These are phyloP conservation scores for Stropharia rugosoannulata DNA, from an alignment of 768 basidiomycete genomes.

Conservation along the genomic window DNA sequence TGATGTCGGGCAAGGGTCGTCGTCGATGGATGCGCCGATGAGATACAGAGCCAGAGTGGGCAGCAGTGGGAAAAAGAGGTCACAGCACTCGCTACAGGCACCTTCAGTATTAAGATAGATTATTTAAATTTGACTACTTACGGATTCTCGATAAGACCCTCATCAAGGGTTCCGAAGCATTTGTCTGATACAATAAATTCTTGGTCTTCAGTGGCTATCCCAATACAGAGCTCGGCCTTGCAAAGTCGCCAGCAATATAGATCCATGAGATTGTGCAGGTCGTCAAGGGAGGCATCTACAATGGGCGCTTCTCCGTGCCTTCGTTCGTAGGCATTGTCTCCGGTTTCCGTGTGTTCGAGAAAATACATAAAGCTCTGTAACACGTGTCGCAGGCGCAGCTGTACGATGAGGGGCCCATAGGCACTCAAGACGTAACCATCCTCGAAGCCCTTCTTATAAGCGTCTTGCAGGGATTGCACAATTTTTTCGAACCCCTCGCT, in stretches of 20 bases:
- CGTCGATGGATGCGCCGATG: constrained; percentile 32
- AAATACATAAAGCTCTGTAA: constrained; percentile 32
- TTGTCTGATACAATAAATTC: constrained; percentile 56
- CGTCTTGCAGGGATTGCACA: constrained; percentile 28
- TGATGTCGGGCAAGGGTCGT: constrained; percentile 9
- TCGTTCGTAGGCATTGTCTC: constrained; percentile 5
- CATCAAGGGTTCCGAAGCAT: constrained; percentile 55
- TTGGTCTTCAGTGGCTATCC: constrained; percentile 51
- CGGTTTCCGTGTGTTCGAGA: constrained; percentile 23
- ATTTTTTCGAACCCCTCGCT: constrained; percentile 43
- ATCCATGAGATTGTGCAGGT: constrained; percentile 33
- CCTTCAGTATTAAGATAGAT: neutral
- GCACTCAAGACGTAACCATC: constrained; percentile 26
- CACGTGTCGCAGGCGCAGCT: constrained; percentile 29
- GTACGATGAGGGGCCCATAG: constrained; percentile 28
- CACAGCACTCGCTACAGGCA: constrained; percentile 39
- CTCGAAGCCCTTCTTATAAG: constrained; percentile 13
- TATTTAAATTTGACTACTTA: constrained; percentile 23
- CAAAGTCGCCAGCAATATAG: constrained; percentile 48
- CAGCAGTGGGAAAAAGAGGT: constrained; percentile 55
- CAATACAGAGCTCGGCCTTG: constrained; percentile 52
- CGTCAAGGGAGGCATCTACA: constrained; percentile 14
- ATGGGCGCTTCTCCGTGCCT: constrained; percentile 9
- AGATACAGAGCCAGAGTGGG: constrained; percentile 56
- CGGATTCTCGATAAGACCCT: constrained; percentile 43